These are phyloP conservation scores for Phyllosticta citriasiana DNA, from an alignment of 2,329 filamentous ascomycete genomes.

Conservation along the genomic window DNA sequence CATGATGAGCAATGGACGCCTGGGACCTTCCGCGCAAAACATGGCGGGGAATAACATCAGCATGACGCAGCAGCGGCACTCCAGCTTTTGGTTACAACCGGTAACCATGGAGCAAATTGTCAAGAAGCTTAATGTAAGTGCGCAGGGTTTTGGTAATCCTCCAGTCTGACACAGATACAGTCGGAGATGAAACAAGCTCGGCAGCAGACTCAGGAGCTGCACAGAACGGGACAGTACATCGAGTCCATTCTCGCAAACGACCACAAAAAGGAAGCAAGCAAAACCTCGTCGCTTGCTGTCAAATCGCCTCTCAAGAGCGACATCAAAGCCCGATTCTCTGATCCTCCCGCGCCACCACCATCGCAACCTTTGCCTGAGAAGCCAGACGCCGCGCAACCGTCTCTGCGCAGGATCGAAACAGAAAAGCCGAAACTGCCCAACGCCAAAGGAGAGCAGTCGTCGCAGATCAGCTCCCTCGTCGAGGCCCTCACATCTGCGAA, in stretches of 20 bases:
- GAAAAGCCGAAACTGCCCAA: conserved; percentile 53
- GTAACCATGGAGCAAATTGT: conserved; percentile 92
- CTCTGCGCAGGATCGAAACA: conserved; percentile 65
- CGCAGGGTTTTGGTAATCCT: neutral
- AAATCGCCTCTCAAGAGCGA: conserved; percentile 51
- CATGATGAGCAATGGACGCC: conserved; percentile 51
- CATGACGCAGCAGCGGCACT: conserved; percentile 62
- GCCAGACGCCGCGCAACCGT: conserved; percentile 56
- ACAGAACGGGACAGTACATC: conserved; percentile 72
- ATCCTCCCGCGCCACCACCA: conserved; percentile 85
- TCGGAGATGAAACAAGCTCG: conserved; percentile 83
- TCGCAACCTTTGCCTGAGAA: conserved; percentile 91
- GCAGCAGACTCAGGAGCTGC: conserved; percentile 77
- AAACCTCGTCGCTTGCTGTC: conserved; percentile 32
- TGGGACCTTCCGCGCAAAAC: conserved; percentile 47
- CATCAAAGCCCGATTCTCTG: conserved; percentile 75
- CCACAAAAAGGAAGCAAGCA: conserved; percentile 41
- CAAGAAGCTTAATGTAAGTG: conserved; percentile 69
- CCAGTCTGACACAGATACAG: conserved; percentile 37
- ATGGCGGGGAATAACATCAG: conserved; percentile 45
- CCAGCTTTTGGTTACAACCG: conserved; percentile 77
- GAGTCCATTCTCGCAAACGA: conserved; percentile 67
- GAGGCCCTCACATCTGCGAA: conserved; percentile 77
- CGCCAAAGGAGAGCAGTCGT: conserved; percentile 42
- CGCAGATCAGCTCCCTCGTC: conserved; percentile 73